Evolutionary conservation across 768 basidiomycete genomes (phyloP).

Genomic region (Lactarius quietus): DNA sequence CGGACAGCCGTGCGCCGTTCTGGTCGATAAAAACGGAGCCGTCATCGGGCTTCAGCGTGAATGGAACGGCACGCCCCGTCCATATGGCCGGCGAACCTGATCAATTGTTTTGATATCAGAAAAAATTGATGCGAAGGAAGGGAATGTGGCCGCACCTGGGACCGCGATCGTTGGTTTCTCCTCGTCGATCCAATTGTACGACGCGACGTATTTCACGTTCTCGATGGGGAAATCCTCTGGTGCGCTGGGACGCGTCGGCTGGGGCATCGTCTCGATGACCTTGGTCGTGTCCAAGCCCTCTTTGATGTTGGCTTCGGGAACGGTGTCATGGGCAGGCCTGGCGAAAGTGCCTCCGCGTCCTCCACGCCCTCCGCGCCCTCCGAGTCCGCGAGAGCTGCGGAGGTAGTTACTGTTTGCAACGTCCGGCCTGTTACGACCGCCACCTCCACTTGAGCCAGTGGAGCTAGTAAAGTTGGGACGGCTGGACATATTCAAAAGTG

Average conservation of each 20-base stretch:
- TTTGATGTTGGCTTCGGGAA: slow-evolving; percentile 5
- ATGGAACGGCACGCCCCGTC: slow-evolving; percentile 47
- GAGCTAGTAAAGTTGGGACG: neutral
- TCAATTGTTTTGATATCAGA: neutral
- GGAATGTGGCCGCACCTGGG: slow-evolving; percentile 28
- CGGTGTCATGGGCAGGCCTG: neutral
- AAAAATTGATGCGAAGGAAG: neutral
- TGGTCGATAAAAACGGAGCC: slow-evolving; percentile 54
- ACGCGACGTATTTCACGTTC: slow-evolving; percentile 31
- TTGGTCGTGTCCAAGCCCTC: slow-evolving; percentile 14
- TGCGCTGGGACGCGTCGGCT: neutral
- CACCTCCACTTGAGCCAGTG: neutral
- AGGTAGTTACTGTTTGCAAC: slow-evolving; percentile 1
- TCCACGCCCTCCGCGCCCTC: neutral
- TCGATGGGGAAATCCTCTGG: slow-evolving; percentile 10
- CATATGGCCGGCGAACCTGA: slow-evolving; percentile 60
- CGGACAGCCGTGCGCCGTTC: slow-evolving; percentile 45
- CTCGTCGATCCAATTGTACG: slow-evolving; percentile 33
- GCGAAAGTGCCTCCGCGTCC: neutral
- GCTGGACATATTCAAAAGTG: neutral
- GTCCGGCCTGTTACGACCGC: slow-evolving; percentile 1
- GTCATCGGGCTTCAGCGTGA: slow-evolving; percentile 50
- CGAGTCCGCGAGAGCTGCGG: neutral
- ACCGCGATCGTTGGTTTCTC: slow-evolving; percentile 32
- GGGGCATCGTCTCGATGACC: slow-evolving; percentile 13